Conservation (phyloP, 2,329 filamentous ascomycete species). For the Orbilia ellipsospora region DNA sequence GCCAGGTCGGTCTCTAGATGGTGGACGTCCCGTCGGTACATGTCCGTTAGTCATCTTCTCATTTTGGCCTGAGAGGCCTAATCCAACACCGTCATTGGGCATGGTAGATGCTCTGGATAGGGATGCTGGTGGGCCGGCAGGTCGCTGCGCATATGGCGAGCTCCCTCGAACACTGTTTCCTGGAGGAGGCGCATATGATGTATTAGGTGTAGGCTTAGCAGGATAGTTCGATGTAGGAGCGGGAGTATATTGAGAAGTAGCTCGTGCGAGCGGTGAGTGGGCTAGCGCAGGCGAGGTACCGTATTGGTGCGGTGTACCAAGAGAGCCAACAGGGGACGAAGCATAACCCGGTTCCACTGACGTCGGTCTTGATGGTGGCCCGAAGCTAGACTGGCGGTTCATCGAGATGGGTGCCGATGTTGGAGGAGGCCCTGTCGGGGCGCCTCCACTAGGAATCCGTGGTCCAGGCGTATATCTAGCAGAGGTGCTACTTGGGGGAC, state of each 20-base stretch:
- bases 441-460: constrained; percentile 19
- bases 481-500: constrained; percentile 29
- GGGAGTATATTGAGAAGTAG: constrained; percentile 31
- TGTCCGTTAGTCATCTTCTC: constrained; percentile 26
- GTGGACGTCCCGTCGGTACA: constrained; percentile 25
- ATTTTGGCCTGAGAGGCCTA: constrained; percentile 27
- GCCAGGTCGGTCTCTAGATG: constrained; percentile 41
- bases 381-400: constrained; percentile 30
- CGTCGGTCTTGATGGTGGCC: constrained; percentile 40
- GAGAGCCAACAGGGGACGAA: constrained; percentile 32
- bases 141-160: constrained; percentile 47
- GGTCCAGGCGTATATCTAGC: constrained; percentile 34
- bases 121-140: constrained; percentile 12
- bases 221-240: constrained; percentile 24
- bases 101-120: constrained; percentile 25
- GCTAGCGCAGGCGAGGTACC: constrained; percentile 27
- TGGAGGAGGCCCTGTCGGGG: constrained; percentile 16
- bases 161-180: constrained; percentile 10
- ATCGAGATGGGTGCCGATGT: constrained; percentile 26
- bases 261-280: constrained; percentile 19
- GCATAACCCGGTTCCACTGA: constrained; percentile 38
- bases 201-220: constrained; percentile 29
- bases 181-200: constrained; percentile 28
- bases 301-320: constrained; percentile 32
- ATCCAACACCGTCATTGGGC: constrained; percentile 30